phyloP scores from a whole-genome alignment of 306 rosid genomes.

The Urtica urens region DNA sequence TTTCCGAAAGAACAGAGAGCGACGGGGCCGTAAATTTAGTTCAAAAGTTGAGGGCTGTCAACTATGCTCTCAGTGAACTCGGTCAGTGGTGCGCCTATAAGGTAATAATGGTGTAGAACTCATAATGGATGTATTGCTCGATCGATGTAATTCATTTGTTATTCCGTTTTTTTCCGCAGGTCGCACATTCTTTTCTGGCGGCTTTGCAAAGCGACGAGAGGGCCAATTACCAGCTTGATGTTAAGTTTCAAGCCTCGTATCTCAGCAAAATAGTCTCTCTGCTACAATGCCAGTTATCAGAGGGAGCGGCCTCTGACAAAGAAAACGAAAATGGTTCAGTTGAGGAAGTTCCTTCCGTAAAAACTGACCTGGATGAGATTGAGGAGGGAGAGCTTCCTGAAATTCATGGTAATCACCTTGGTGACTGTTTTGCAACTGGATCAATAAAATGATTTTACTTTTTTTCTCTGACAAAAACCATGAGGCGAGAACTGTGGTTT shows the following conservation, averaged over 20 bases:
- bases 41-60: slow-evolving; percentile 93
- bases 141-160: slow-evolving; percentile 12
- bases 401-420: slow-evolving; percentile 62
- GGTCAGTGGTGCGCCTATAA: slow-evolving; percentile 99
- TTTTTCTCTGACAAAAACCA: background rate
- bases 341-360: slow-evolving; percentile 24
- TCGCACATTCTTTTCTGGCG: slow-evolving; percentile 80
- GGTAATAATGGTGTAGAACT: slow-evolving; percentile 31
- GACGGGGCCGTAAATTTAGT: slow-evolving; percentile 96
- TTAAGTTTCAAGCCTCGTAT: slow-evolving; percentile 92
- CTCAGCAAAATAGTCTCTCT: slow-evolving; percentile 69
- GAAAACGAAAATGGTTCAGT: slow-evolving; percentile 30
- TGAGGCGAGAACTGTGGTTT: background rate
- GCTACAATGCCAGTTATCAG: slow-evolving; percentile 79
- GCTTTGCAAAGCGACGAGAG: slow-evolving; percentile 98
- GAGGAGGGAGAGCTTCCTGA: slow-evolving; percentile 99
- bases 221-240: slow-evolving; percentile 97
- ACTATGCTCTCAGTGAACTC: slow-evolving; percentile 95
- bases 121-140: slow-evolving; percentile 9
- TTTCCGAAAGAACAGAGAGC: slow-evolving; percentile 95
- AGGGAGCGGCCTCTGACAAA: slow-evolving; percentile 78
- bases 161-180: slow-evolving; percentile 32
- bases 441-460: background rate
- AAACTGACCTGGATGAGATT: slow-evolving; percentile 48
- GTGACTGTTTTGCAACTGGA: slow-evolving; percentile 17